A percentile compares a stretch with the other conserved stretches of the same genome.
Conservation (phyloP, 2,329 filamentous ascomycete species). For the Monascus ruber region DNA sequence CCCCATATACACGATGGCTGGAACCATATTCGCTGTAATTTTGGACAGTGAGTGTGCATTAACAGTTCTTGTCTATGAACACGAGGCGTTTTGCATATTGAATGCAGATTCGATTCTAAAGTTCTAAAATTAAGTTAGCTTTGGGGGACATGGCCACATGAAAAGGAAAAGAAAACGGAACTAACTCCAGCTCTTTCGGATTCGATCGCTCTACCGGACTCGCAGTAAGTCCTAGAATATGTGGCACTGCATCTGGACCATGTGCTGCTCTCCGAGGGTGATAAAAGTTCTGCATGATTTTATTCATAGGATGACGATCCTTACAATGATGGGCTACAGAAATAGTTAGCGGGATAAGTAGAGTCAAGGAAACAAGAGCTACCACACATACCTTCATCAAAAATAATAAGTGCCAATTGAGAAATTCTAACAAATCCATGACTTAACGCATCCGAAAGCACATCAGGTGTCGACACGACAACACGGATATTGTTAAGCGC, state of each 20-base stretch:
- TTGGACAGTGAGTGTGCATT: slow-evolving; percentile 56
- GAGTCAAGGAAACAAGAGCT: not conserved
- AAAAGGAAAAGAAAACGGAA: not conserved
- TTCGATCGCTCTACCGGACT: slow-evolving; percentile 59
- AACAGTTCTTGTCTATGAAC: slow-evolving; percentile 58
- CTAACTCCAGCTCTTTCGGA: slow-evolving; percentile 42
- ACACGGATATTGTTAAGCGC: slow-evolving; percentile 54
- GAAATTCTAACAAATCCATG: slow-evolving; percentile 62
- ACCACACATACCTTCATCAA: slow-evolving; percentile 1
- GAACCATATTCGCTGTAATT: slow-evolving; percentile 17
- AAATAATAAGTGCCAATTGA: slow-evolving; percentile 37
- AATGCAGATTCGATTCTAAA: slow-evolving; percentile 60
- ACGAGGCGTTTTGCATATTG: slow-evolving; percentile 57
- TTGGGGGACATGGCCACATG: not conserved
- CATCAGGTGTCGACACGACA: slow-evolving; percentile 67
- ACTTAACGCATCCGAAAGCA: slow-evolving; percentile 60
- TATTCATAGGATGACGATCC: slow-evolving; percentile 51
- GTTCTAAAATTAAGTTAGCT: slow-evolving; percentile 17
- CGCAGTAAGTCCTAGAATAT: slow-evolving; percentile 68
- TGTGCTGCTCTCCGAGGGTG: slow-evolving; percentile 30
- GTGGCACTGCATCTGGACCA: slow-evolving; percentile 39
- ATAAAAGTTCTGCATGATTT: slow-evolving; percentile 65
- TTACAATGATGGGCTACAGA: slow-evolving; percentile 59
- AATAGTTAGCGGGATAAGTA: too few relatives aligned
- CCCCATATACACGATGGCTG: slow-evolving; percentile 1